Conservation (phyloP, 2,329 filamentous ascomycete species). For the Helotiales sp. region DNA sequence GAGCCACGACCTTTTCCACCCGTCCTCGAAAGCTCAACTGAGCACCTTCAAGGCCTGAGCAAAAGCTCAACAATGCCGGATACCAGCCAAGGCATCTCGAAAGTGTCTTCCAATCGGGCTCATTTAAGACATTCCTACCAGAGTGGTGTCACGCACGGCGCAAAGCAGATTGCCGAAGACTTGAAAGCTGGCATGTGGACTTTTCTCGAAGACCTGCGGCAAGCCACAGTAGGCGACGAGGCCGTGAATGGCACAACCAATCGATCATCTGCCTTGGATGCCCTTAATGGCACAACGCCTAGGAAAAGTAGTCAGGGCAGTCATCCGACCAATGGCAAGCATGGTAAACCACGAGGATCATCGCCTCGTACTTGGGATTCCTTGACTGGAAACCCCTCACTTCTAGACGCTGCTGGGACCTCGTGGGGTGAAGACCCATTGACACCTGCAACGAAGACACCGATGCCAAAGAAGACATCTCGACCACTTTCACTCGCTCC, state of each 20-base stretch:
- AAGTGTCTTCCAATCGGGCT: conserved; percentile 26
- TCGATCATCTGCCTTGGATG: conserved; percentile 36
- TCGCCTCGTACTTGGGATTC: conserved; percentile 34
- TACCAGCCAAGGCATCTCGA: conserved; percentile 31
- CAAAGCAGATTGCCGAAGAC: conserved; percentile 57
- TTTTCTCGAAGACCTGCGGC: conserved; percentile 91
- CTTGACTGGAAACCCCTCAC: conserved; percentile 27
- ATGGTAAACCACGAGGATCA: conserved; percentile 20
- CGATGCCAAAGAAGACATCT: conserved; percentile 24
- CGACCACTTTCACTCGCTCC: conserved; percentile 28
- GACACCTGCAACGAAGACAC: conserved; percentile 17
- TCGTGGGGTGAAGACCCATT: conserved; percentile 20
- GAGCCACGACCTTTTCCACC: conserved; percentile 22
- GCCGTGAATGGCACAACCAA: conserved; percentile 58
- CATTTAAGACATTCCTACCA: conserved; percentile 34
- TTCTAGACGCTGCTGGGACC: conserved; percentile 25
- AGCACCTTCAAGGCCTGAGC: conserved; percentile 11
- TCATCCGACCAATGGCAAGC: conserved; percentile 20
- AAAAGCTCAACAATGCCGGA: conserved; percentile 33
- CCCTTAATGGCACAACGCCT: conserved; percentile 24
- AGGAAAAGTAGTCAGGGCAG: conserved; percentile 40
- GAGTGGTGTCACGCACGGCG: conserved; percentile 31
- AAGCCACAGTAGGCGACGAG: conserved; percentile 95
- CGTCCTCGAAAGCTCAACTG: conserved; percentile 37
- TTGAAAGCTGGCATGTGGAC: conserved; percentile 88